These are phyloP conservation scores for Groenewaldozyma sp. DNA, from an alignment of 1,139 yeast species.

Conservation along the genomic window DNA sequence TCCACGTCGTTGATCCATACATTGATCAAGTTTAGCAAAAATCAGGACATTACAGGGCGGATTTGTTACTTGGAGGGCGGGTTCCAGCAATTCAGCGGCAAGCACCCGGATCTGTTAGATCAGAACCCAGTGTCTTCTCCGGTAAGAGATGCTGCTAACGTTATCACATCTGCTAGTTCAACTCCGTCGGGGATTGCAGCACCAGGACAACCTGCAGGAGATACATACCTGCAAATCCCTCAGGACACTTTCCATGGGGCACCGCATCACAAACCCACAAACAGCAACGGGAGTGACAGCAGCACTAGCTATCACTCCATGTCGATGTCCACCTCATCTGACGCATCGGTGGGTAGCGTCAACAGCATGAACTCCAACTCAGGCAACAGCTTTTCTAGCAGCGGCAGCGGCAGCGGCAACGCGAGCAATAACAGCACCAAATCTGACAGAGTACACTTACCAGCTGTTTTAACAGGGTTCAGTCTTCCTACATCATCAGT, in stretches of 20 bases:
- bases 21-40: conserved; percentile 40
- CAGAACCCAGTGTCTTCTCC: conserved; percentile 3
- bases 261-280: background rate
- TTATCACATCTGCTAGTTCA: no score
- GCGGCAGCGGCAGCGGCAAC: background rate
- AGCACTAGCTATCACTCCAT: background rate
- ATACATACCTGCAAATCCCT: background rate
- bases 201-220: no score
- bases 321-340: conserved; percentile 1
- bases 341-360: conserved; percentile 1
- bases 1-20: conserved; percentile 29
- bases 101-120: conserved; percentile 22
- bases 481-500: conserved; percentile 19
- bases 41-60: conserved; percentile 18
- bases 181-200: no score
- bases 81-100: conserved; percentile 27
- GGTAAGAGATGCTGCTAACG: no score
- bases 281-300: conserved; percentile 1
- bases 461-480: conserved; percentile 24
- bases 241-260: background rate
- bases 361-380: no score
- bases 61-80: conserved; percentile 27
- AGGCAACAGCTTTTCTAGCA: background rate
- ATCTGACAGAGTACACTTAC: background rate
- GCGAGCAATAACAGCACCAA: no score